These are phyloP conservation scores for Coprinopsis marcescibilis DNA, from an alignment of 768 basidiomycete species.

Conservation along the genomic window DNA sequence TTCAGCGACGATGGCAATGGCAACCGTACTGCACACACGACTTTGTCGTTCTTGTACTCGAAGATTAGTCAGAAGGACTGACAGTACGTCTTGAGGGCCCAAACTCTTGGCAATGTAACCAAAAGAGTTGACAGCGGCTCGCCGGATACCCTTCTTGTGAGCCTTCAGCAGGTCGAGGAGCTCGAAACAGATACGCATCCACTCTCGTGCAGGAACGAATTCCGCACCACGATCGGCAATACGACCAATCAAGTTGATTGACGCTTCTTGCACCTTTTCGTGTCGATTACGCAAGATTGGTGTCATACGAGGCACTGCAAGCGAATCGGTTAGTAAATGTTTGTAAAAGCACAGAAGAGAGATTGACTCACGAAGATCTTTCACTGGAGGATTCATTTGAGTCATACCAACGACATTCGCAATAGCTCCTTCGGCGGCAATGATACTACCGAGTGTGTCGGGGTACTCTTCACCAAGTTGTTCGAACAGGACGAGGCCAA, in stretches of 20 bases:
- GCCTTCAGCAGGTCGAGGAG: slow-evolving; percentile 94
- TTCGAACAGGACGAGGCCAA: slow-evolving; percentile 95
- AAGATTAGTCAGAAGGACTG: slow-evolving; percentile 91
- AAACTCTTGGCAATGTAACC: slow-evolving; percentile 99
- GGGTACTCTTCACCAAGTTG: slow-evolving; percentile 99
- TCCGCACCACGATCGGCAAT: slow-evolving; percentile 99
- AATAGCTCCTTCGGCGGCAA: slow-evolving; percentile 96
- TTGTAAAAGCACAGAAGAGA: slow-evolving; percentile 1
- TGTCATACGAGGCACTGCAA: slow-evolving; percentile 94
- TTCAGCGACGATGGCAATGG: slow-evolving; percentile 93
- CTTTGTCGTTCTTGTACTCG: slow-evolving; percentile 98
- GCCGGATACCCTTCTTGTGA: slow-evolving; percentile 98
- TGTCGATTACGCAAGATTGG: slow-evolving; percentile 99
- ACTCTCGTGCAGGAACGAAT: slow-evolving; percentile 96
- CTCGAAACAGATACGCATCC: slow-evolving; percentile 99
- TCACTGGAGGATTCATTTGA: slow-evolving; percentile 99
- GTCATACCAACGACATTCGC: slow-evolving; percentile 99
- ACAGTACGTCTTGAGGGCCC: slow-evolving; percentile 96
- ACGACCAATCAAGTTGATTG: slow-evolving; percentile 98
- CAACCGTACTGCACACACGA: slow-evolving; percentile 97
- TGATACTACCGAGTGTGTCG: slow-evolving; percentile 98
- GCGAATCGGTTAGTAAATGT: slow-evolving; percentile 7
- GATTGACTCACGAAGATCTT: slow-evolving; percentile 83
- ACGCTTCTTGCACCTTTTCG: slow-evolving; percentile 99
- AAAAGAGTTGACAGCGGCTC: slow-evolving; percentile 98